Evolutionary conservation across 306 rosid species (phyloP).

Genomic region (Ormosia semicastrata): DNA sequence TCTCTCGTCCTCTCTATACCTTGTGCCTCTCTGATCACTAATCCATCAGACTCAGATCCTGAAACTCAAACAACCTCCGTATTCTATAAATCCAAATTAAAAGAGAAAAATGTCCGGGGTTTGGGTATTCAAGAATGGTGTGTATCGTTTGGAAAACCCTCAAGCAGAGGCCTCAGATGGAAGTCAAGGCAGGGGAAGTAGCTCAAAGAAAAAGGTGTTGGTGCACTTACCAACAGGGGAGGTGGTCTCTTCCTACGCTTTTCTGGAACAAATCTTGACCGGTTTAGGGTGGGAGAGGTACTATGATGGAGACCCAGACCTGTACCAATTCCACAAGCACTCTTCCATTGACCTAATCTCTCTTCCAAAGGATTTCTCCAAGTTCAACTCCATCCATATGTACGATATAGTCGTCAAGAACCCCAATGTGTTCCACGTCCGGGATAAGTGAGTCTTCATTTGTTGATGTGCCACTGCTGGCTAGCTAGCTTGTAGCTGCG

Average conservation of each 20-base stretch:
- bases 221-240: constrained; percentile 71
- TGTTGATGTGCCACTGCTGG: background rate
- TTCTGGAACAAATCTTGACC: constrained; percentile 59
- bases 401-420: constrained; percentile 84
- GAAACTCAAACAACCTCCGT: background rate
- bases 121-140: constrained; percentile 83
- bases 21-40: background rate
- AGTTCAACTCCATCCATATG: constrained; percentile 86
- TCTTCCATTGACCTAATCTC: constrained; percentile 88
- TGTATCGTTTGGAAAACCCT: constrained; percentile 67
- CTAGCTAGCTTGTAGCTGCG: background rate
- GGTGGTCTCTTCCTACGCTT: constrained; percentile 59
- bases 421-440: constrained; percentile 85
- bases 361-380: constrained; percentile 75
- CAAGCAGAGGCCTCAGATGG: constrained; percentile 52
- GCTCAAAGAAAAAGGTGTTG: constrained; percentile 55
- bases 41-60: background rate
- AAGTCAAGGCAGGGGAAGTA: constrained; percentile 40
- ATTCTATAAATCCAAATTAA: background rate
- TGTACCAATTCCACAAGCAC: constrained; percentile 83
- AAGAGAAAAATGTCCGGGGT: constrained; percentile 72
- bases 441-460: constrained; percentile 52
- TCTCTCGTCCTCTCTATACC: background rate
- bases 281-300: constrained; percentile 97
- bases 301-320: constrained; percentile 76